Conservation (phyloP, 2,329 filamentous ascomycete species). For the Acephala macrosclerotiorum region DNA sequence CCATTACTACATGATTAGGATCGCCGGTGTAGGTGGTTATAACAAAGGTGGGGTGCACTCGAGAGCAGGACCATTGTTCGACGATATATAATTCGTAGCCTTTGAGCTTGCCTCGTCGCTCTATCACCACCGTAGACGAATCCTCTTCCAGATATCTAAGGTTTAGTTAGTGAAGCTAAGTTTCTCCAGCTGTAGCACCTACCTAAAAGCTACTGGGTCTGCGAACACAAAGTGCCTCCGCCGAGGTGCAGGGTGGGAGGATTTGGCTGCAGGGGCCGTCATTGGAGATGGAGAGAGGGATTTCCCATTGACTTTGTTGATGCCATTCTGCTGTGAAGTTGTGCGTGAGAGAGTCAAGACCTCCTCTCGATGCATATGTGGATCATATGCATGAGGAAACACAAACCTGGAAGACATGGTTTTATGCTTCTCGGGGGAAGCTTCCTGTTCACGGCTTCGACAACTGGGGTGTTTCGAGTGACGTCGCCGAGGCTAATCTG, state of each 20-base stretch:
- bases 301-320: constrained; percentile 29
- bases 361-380: constrained; percentile 42
- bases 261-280: constrained; percentile 25
- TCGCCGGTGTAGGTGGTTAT: constrained; percentile 95
- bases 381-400: constrained; percentile 39
- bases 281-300: constrained; percentile 25
- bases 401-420: constrained; percentile 37
- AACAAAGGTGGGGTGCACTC: constrained; percentile 86
- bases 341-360: constrained; percentile 39
- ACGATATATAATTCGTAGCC: constrained; percentile 95
- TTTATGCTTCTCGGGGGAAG: constrained; percentile 14
- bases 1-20: constrained; percentile 76
- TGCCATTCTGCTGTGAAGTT: constrained; percentile 34
- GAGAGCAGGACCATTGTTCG: constrained; percentile 97
- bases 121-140: constrained; percentile 74
- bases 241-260: constrained; percentile 35
- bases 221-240: constrained; percentile 69
- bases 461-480: constrained; percentile 26
- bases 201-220: constrained; percentile 69
- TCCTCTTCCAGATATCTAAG: constrained; percentile 85
- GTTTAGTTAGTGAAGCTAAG: constrained; percentile 15
- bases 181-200: background rate
- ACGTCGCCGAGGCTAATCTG: constrained; percentile 29
- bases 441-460: constrained; percentile 10
- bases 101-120: constrained; percentile 71